A percentile compares a stretch with the other conserved stretches of the same genome.
phyloP scores from a whole-genome alignment of 768 basidiomycete species.

The Mycena filopes region DNA sequence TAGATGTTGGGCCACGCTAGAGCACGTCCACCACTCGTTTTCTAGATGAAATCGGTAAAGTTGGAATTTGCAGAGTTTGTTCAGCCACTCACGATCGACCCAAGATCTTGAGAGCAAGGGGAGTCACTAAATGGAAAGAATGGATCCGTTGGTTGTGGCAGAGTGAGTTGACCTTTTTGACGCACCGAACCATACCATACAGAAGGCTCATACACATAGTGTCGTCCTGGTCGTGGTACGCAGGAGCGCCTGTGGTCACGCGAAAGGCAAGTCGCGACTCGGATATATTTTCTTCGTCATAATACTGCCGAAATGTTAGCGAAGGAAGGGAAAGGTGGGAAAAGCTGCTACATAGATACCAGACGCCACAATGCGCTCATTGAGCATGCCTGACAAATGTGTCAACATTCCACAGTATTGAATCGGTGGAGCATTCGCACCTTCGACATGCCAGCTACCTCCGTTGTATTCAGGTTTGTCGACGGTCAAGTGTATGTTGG shows the following conservation, averaged over 20 bases:
- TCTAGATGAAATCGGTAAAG: not conserved
- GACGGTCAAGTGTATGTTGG: conserved; percentile 45
- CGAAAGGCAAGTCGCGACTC: conserved; percentile 46
- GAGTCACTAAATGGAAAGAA: not conserved
- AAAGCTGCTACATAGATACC: conserved; percentile 37
- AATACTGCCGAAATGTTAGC: conserved; percentile 37
- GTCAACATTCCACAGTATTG: not conserved
- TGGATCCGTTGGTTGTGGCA: not conserved
- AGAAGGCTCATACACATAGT: conserved; percentile 17
- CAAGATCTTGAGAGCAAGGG: conserved; percentile 37
- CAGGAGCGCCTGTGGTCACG: conserved; percentile 27
- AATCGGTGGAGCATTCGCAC: conserved; percentile 3
- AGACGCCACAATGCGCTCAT: conserved; percentile 35
- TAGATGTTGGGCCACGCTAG: conserved; percentile 51
- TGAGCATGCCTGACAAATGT: conserved; percentile 27
- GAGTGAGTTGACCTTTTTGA: not conserved
- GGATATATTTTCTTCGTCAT: conserved; percentile 44
- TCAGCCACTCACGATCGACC: conserved; percentile 37
- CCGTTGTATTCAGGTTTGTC: conserved; percentile 42
- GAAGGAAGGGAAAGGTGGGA: conserved; percentile 21
- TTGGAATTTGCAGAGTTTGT: not conserved
- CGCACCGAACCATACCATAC: conserved; percentile 28
- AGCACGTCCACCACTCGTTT: conserved; percentile 39
- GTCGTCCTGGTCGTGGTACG: conserved; percentile 34
- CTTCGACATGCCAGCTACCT: conserved; percentile 48